Percentiles rank a stretch among this genome's conserved stretches.
Evolutionary conservation across 306 rosid species (phyloP).

Genomic region (Rosa lucieae): DNA sequence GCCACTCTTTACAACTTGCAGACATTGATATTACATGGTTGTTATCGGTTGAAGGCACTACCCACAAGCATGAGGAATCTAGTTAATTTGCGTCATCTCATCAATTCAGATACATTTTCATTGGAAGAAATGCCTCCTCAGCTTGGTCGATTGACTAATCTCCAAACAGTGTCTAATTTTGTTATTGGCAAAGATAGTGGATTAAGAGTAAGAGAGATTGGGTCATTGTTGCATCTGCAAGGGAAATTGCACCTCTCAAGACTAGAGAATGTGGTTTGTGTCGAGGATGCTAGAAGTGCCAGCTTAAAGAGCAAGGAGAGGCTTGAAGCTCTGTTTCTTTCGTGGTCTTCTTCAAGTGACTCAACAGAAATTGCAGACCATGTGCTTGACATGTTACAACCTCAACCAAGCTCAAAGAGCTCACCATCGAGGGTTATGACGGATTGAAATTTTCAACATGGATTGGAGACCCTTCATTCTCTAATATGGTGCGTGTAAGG

Average conservation of each 20-base stretch:
- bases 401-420: background rate
- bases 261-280: conserved; percentile 6
- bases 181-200: conserved; percentile 7
- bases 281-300: background rate
- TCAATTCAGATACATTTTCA: background rate
- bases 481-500: background rate
- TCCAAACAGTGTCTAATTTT: background rate
- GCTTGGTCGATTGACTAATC: background rate
- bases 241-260: conserved; percentile 4
- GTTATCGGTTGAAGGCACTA: background rate
- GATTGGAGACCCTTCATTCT: background rate
- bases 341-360: conserved; percentile 1
- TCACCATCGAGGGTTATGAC: background rate
- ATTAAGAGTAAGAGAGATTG: background rate
- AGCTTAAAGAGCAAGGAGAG: background rate
- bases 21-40: background rate
- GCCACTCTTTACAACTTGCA: conserved; percentile 15
- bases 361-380: background rate
- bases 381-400: conserved; percentile 2
- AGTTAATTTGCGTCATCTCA: conserved; percentile 1
- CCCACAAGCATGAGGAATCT: background rate
- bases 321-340: background rate
- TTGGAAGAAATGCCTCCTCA: background rate
- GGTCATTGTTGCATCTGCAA: background rate
- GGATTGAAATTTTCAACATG: conserved; percentile 12